Percentiles rank a stretch among this genome's conserved stretches.
These are phyloP conservation scores for Paralagenidium karlingii DNA, from an alignment of 352 stramenopile species.

Conservation along the genomic window DNA sequence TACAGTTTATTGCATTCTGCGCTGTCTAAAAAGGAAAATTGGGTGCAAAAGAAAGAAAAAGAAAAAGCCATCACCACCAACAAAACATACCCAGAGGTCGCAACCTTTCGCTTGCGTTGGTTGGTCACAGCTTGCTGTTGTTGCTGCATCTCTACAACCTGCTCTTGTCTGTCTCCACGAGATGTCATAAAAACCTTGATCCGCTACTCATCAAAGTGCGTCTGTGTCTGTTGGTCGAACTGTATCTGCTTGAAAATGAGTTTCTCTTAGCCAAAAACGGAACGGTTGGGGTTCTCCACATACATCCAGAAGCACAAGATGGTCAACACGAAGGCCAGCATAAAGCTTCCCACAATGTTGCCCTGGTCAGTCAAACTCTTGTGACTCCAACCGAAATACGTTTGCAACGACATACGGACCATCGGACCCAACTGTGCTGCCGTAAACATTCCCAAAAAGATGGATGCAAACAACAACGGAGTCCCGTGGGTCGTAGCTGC, in stretches of 20 bases:
- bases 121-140: too few relatives aligned
- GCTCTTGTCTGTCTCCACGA: too few relatives aligned
- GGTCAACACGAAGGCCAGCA: slow-evolving; percentile 46
- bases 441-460: slow-evolving; percentile 49
- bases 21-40: too few relatives aligned
- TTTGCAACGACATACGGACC: slow-evolving; percentile 61
- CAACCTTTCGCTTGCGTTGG: too few relatives aligned
- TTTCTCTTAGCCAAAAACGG: slow-evolving; percentile 20
- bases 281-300: slow-evolving; percentile 50
- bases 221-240: too few relatives aligned
- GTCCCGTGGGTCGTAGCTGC: slow-evolving; percentile 45
- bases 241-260: neutral
- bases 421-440: slow-evolving; percentile 46
- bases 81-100: too few relatives aligned
- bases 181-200: too few relatives aligned
- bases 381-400: slow-evolving; percentile 68
- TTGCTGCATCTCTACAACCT: too few relatives aligned
- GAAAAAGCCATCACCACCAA: too few relatives aligned
- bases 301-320: slow-evolving; percentile 69
- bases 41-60: too few relatives aligned
- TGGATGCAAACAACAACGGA: slow-evolving; percentile 42
- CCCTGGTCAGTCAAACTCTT: slow-evolving; percentile 64
- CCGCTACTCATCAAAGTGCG: too few relatives aligned
- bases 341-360: slow-evolving; percentile 63
- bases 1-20: too few relatives aligned